Conservation (phyloP, 805 yeast species). For the Candida sphagnicola region DNA sequence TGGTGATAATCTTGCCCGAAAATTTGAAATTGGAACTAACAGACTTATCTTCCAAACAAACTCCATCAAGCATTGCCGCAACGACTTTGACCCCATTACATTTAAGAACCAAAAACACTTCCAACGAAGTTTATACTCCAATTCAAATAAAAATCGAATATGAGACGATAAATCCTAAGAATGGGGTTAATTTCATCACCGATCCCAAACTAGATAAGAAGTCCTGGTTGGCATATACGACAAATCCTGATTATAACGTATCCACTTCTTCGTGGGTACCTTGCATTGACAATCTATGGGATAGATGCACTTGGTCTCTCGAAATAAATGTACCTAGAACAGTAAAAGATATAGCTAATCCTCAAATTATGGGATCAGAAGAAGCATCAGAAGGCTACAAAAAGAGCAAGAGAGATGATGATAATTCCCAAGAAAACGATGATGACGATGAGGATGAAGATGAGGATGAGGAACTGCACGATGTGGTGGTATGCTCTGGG, state of each 20-base stretch:
- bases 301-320: conserved; percentile 86
- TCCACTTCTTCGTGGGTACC: conserved; percentile 98
- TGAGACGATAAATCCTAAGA: conserved; percentile 56
- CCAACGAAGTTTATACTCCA: conserved; percentile 56
- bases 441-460: conserved; percentile 41
- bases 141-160: conserved; percentile 68
- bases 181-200: conserved; percentile 75
- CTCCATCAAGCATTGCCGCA: conserved; percentile 25
- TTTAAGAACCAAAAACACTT: conserved; percentile 31
- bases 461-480: conserved; percentile 44
- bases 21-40: conserved; percentile 53
- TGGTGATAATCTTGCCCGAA: conserved; percentile 61
- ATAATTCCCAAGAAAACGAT: conserved; percentile 18
- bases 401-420: conserved; percentile 10
- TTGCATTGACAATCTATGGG: conserved; percentile 85
- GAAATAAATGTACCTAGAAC: conserved; percentile 84
- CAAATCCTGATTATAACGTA: conserved; percentile 70
- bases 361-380: conserved; percentile 38
- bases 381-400: conserved; percentile 13
- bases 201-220: conserved; percentile 45
- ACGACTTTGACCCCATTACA: conserved; percentile 32
- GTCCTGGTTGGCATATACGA: conserved; percentile 83
- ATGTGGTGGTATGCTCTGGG: conserved; percentile 65
- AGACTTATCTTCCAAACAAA: conserved; percentile 16
- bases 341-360: conserved; percentile 61